A percentile compares a stretch with the other conserved stretches of the same genome.
phyloP scores from a whole-genome alignment of 331 rosid species.

The Malus hybrid region DNA sequence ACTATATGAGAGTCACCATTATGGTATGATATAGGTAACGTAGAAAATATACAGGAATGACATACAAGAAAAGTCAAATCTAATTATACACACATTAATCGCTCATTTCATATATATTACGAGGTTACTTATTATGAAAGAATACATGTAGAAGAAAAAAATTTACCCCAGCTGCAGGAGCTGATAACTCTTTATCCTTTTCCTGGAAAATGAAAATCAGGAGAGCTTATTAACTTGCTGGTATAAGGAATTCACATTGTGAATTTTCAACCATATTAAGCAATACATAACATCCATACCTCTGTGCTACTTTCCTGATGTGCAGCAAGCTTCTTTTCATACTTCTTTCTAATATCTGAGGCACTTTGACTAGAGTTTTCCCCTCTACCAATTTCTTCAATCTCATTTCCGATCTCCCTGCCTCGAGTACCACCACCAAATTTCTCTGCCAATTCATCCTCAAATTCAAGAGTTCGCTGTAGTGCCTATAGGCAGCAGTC shows the following conservation, averaged over 20 bases:
- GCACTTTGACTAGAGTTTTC: slow-evolving; percentile 50
- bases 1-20: slow-evolving; percentile 1
- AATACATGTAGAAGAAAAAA: slow-evolving; percentile 1
- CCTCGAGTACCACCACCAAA: slow-evolving; percentile 88
- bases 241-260: not conserved
- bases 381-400: slow-evolving; percentile 79
- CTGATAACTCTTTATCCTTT: slow-evolving; percentile 73
- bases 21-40: slow-evolving; percentile 8
- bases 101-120: slow-evolving; percentile 1
- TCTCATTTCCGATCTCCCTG: slow-evolving; percentile 69
- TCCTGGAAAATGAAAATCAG: slow-evolving; percentile 48
- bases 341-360: slow-evolving; percentile 90
- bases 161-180: slow-evolving; percentile 96
- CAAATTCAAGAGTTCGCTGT: slow-evolving; percentile 93
- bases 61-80: slow-evolving; percentile 5
- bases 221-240: slow-evolving; percentile 1
- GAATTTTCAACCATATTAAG: slow-evolving; percentile 3
- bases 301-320: slow-evolving; percentile 66
- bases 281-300: slow-evolving; percentile 34
- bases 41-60: not conserved
- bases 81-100: slow-evolving; percentile 11
- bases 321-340: slow-evolving; percentile 80
- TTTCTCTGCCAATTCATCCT: slow-evolving; percentile 96
- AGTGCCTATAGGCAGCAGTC: slow-evolving; percentile 56
- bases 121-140: not conserved